phyloP scores from a whole-genome alignment of 2,329 filamentous ascomycete genomes.

The Sarocladium brachiariae region DNA sequence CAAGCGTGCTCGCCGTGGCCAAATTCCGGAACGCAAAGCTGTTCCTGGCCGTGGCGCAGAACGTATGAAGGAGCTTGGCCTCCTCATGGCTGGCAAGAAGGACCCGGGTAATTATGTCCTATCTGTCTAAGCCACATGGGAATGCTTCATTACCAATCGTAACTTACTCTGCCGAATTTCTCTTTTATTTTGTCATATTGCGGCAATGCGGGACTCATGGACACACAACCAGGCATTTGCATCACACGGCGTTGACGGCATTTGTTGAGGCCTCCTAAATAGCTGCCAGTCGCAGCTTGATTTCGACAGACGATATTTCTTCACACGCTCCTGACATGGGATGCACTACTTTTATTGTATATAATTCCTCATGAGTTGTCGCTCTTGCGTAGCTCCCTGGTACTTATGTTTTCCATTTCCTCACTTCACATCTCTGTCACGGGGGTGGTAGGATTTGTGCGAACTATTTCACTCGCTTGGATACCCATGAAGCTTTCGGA shows the following conservation, averaged over 20 bases:
- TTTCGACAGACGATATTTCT: not conserved
- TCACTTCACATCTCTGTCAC: not conserved
- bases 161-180: not conserved
- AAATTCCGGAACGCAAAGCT: slow-evolving; percentile 50
- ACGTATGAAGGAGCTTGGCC: slow-evolving; percentile 75
- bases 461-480: not conserved
- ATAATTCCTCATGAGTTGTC: not conserved
- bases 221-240: slow-evolving; percentile 1
- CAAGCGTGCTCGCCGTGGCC: slow-evolving; percentile 68
- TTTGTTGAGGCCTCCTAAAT: not conserved
- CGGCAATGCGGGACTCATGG: not conserved
- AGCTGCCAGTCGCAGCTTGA: not conserved
- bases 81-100: slow-evolving; percentile 77
- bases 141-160: not conserved
- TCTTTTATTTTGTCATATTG: slow-evolving; percentile 11
- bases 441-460: not conserved
- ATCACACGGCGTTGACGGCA: slow-evolving; percentile 4
- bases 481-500: slow-evolving; percentile 9
- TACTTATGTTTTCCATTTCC: not conserved
- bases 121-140: slow-evolving; percentile 47
- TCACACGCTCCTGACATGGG: not conserved
- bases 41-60: slow-evolving; percentile 82
- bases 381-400: not conserved
- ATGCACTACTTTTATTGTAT: not conserved
- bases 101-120: slow-evolving; percentile 72